Conservation (phyloP, 2,329 filamentous ascomycete genomes). For the Coniochaeta sp. region DNA sequence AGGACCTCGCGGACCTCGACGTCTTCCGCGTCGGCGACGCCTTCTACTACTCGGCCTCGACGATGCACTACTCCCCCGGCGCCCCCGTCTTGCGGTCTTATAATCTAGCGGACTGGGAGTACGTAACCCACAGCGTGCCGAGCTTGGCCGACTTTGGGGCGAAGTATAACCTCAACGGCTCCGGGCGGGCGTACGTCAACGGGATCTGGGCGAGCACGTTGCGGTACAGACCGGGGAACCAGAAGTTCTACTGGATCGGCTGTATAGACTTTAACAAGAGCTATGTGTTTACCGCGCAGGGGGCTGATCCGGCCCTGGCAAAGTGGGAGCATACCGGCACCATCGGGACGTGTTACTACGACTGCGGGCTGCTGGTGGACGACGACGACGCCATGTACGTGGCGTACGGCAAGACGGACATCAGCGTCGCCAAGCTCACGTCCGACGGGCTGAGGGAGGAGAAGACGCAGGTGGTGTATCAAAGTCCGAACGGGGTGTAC, state of each 20-base stretch:
- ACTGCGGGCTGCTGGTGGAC: slow-evolving; percentile 50
- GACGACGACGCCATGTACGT: slow-evolving; percentile 54
- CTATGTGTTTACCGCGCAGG: slow-evolving; percentile 43
- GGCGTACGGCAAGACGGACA: slow-evolving; percentile 41
- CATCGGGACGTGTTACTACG: slow-evolving; percentile 43
- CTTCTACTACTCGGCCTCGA: slow-evolving; percentile 50
- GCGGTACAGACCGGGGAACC: slow-evolving; percentile 40
- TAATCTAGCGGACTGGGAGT: slow-evolving; percentile 47
- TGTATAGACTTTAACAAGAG: slow-evolving; percentile 44
- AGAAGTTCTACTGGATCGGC: slow-evolving; percentile 50
- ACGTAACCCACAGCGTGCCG: slow-evolving; percentile 37
- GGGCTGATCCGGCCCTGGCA: slow-evolving; percentile 20
- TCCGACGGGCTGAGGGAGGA: slow-evolving; percentile 38
- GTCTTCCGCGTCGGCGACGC: slow-evolving; percentile 41
- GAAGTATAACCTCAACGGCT: slow-evolving; percentile 39
- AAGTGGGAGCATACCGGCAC: slow-evolving; percentile 11
- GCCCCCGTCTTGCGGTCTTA: slow-evolving; percentile 48
- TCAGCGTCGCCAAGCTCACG: slow-evolving; percentile 44
- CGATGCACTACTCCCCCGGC: slow-evolving; percentile 48
- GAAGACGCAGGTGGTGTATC: slow-evolving; percentile 35
- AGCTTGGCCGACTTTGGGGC: slow-evolving; percentile 33
- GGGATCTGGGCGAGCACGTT: slow-evolving; percentile 51
- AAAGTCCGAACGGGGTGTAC: slow-evolving; percentile 23
- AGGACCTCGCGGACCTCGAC: slow-evolving; percentile 49
- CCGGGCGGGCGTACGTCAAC: slow-evolving; percentile 37